These are phyloP conservation scores for Plasmodium falciparum DNA, from an alignment of 169 alveolate species.

Conservation along the genomic window DNA sequence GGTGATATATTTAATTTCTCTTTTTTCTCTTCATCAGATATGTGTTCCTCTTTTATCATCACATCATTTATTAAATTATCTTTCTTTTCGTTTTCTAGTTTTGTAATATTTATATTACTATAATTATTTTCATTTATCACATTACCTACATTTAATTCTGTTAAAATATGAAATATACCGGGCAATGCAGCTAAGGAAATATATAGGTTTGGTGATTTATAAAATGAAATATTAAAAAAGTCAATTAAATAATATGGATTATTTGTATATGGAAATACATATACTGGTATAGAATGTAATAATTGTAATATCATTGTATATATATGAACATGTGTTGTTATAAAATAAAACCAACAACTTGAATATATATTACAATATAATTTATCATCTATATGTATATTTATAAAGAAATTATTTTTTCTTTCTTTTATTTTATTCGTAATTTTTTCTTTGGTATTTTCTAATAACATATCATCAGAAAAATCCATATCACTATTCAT, in stretches of 20 bases:
- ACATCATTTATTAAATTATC: neutral
- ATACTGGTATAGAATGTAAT: conserved; percentile 54
- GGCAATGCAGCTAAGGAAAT: conserved; percentile 72
- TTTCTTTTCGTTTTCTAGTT: neutral
- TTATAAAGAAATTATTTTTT: conserved; percentile 63
- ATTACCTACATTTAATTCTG: conserved; percentile 70
- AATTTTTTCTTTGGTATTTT: conserved; percentile 12
- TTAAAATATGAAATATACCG: conserved; percentile 67
- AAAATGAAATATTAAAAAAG: conserved; percentile 63
- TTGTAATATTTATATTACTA: neutral
- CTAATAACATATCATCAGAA: neutral
- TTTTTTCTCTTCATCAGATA: neutral
- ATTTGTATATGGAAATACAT: conserved; percentile 73
- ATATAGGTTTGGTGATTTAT: conserved; percentile 38
- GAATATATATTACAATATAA: conserved; percentile 38
- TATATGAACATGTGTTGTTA: conserved; percentile 50
- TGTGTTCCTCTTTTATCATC: neutral
- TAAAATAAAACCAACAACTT: conserved; percentile 68
- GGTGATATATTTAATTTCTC: neutral
- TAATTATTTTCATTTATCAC: neutral
- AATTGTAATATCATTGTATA: conserved; percentile 62
- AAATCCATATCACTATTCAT: conserved; percentile 7
- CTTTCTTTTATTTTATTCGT: conserved; percentile 35
- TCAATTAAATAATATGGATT: conserved; percentile 63
- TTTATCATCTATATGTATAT: conserved; percentile 44